These are phyloP conservation scores for Beauveria australis DNA, from an alignment of 2,329 filamentous ascomycete genomes.

Conservation along the genomic window DNA sequence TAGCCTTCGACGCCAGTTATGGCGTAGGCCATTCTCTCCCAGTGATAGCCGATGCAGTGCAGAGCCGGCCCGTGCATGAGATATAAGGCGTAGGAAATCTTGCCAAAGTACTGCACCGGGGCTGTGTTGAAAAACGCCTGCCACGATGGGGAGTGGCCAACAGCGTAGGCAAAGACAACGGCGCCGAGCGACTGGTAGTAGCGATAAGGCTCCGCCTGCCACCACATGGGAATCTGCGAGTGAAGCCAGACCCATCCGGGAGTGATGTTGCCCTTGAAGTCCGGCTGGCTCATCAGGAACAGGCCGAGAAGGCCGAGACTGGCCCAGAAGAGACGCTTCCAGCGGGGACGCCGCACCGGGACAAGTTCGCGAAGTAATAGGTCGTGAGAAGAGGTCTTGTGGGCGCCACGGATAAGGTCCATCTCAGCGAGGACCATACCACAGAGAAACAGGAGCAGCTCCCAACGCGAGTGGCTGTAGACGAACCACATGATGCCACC, in stretches of 20 bases:
- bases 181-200: constrained; percentile 50
- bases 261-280: constrained; percentile 34
- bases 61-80: constrained; percentile 51
- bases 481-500: constrained; percentile 33
- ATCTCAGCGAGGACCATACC: constrained; percentile 49
- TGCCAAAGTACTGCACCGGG: constrained; percentile 49
- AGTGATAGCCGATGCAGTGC: constrained; percentile 44
- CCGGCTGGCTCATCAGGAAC: constrained; percentile 39
- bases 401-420: constrained; percentile 41
- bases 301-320: constrained; percentile 39
- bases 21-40: constrained; percentile 39
- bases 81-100: constrained; percentile 53
- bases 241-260: constrained; percentile 45
- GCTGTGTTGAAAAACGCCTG: constrained; percentile 42
- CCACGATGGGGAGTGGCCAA: constrained; percentile 37
- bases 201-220: constrained; percentile 39
- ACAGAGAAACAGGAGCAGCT: constrained; percentile 45
- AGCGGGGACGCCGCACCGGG: background rate
- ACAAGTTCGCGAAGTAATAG: constrained; percentile 19
- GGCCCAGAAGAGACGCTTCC: constrained; percentile 27
- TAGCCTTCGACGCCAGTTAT: constrained; percentile 38
- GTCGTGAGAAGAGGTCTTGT: constrained; percentile 18
- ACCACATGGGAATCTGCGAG: constrained; percentile 40
- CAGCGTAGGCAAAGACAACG: constrained; percentile 42
- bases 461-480: constrained; percentile 43